A percentile compares a stretch with the other conserved stretches of the same genome.
These are phyloP conservation scores for Apiospora hydei DNA, from an alignment of 2,329 filamentous ascomycete species.

Conservation along the genomic window DNA sequence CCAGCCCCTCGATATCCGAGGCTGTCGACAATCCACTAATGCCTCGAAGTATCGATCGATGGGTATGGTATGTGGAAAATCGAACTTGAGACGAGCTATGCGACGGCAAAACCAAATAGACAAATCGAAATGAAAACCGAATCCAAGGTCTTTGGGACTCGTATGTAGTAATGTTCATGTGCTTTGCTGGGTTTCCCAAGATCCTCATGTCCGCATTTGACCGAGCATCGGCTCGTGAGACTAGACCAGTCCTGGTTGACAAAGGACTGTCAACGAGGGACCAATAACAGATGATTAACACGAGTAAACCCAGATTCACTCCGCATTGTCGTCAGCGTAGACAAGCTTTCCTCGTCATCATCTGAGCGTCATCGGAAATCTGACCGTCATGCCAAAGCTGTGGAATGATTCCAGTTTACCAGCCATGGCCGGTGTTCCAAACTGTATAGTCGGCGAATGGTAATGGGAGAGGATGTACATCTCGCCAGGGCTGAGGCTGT, in stretches of 20 bases:
- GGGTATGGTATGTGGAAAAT: constrained; percentile 18
- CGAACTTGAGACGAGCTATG: constrained; percentile 18
- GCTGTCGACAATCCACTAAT: not conserved
- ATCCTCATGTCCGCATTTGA: not conserved
- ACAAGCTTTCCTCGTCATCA: constrained; percentile 22
- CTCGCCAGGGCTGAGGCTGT: not conserved
- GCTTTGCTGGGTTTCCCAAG: not conserved
- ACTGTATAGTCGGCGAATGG: not conserved
- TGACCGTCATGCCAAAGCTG: not conserved
- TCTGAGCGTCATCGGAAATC: constrained; percentile 23
- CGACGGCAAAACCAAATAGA: constrained; percentile 19
- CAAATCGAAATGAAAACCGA: constrained; percentile 23
- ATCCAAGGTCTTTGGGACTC: constrained; percentile 21
- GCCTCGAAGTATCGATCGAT: not conserved
- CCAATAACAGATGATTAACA: not conserved
- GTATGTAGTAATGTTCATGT: not conserved
- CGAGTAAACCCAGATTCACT: not conserved
- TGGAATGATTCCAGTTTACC: not conserved
- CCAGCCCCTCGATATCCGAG: not conserved
- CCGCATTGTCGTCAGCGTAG: too few relatives aligned
- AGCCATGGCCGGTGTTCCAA: not conserved
- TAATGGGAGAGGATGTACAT: not conserved
- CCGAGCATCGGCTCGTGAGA: not conserved
- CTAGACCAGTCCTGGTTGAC: not conserved
- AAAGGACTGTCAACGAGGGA: not conserved